These are phyloP conservation scores for Citrullus amarus DNA, from an alignment of 306 rosid species.

Conservation along the genomic window DNA sequence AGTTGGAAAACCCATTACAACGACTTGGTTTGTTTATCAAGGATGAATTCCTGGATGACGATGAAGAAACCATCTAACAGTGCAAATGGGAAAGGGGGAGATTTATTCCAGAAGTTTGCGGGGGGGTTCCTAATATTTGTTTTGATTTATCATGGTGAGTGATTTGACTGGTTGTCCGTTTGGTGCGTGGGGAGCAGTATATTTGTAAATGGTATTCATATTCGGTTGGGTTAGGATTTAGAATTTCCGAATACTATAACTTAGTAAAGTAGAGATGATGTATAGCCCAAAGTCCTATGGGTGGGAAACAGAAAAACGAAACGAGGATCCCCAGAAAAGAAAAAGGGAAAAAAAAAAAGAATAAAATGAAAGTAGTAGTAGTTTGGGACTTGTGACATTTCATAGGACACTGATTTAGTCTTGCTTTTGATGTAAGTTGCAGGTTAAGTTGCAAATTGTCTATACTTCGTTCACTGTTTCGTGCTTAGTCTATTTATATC, in stretches of 20 bases:
- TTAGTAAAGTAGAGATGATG: background rate
- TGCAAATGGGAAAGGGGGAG: conserved; percentile 51
- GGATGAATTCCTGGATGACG: conserved; percentile 43
- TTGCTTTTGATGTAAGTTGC: background rate
- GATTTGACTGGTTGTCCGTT: background rate
- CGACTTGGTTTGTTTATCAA: conserved; percentile 67
- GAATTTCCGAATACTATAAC: background rate
- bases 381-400: background rate
- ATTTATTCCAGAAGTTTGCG: conserved; percentile 19
- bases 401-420: background rate
- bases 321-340: background rate
- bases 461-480: background rate
- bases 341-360: background rate
- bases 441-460: background rate
- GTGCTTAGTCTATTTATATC: too few species aligned
- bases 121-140: background rate
- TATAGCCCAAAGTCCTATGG: conserved; percentile 3
- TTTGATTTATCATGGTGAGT: background rate
- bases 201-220: conserved; percentile 2
- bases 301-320: background rate
- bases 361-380: background rate
- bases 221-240: background rate
- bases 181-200: background rate
- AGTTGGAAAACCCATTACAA: conserved; percentile 43
- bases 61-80: conserved; percentile 31